Base-by-base conservation (phyloP, 2,329 filamentous ascomycete genomes). In the Cadophora gregata region DNA sequence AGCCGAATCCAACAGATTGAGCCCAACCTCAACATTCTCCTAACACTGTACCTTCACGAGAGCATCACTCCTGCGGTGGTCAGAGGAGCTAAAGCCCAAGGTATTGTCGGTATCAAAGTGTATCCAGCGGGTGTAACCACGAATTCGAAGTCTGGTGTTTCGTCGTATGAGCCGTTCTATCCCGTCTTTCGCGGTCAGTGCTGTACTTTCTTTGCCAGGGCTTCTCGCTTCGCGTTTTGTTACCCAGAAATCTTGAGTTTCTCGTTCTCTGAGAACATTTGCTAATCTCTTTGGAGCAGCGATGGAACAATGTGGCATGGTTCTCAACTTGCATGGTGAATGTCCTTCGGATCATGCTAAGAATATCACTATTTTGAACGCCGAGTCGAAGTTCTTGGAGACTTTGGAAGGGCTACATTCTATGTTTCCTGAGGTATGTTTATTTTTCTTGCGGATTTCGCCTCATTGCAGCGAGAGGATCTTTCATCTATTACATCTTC, bases 261-360 rank as follows among this genome's bases (percentile, higher is more conserved):
- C 42, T 47, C 19, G n/a, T 8, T 33, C 50, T 19, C 33, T 8
- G 14, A n/a, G 3, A n/a, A 8, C 19, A 24, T 10, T 21, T 36
- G 12, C 55, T 58, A 19, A 58, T 38, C 6, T 9, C 1, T 7
- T 58, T 19, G 10, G 5, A 27, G 19, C 16, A 58, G 91, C 92
- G 71, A 97, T 98, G 94, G 91, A 97, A 77, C 81, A 89, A 67
- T 87, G 93, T 71, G 88, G 90, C 71, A 83, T 97, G 77, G 86
- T 96, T n/a, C 84, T 96, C 50, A 97, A 97, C 80, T 83, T 98
- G n/a, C 94, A 98, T 78, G 95, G 94, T 71, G 95, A 97, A 80
- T 87, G 90, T n/a, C 90, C 81, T 7, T 78, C 77, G 31, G 76
- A 78, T 62, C 74, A 75, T 14, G 72, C 70, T 2, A 75, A 77